Conservation (phyloP, 371 early-diverging fungal species). For the Mucor indicus region DNA sequence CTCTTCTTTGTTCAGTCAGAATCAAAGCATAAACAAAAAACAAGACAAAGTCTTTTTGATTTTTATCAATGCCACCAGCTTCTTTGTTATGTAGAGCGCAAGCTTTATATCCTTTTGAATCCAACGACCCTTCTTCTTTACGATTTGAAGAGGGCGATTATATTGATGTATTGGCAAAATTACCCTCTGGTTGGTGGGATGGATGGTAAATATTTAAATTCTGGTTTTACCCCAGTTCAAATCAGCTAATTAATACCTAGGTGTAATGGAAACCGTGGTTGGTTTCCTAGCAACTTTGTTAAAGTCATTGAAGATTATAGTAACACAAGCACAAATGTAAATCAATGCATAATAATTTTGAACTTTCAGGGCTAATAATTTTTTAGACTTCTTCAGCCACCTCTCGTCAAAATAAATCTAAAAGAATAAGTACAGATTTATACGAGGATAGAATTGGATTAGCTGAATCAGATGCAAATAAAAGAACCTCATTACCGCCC, state of each 20-base stretch:
- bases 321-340: too few relatives aligned
- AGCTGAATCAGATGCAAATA: neutral
- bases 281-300: slow-evolving; percentile 88
- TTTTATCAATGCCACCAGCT: slow-evolving; percentile 4
- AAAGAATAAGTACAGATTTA: too few relatives aligned
- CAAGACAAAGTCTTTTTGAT: too few relatives aligned
- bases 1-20: too few relatives aligned
- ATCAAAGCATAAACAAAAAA: too few relatives aligned
- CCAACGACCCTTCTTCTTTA: slow-evolving; percentile 62
- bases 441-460: slow-evolving; percentile 10
- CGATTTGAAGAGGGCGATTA: slow-evolving; percentile 75
- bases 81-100: slow-evolving; percentile 37
- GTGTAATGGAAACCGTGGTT: slow-evolving; percentile 67
- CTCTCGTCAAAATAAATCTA: too few relatives aligned
- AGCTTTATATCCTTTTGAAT: slow-evolving; percentile 81
- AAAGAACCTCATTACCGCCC: slow-evolving; percentile 25
- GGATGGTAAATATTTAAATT: slow-evolving; percentile 49
- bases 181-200: slow-evolving; percentile 95
- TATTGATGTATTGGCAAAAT: slow-evolving; percentile 77
- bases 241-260: slow-evolving; percentile 14
- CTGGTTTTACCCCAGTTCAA: too few relatives aligned
- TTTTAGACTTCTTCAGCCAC: too few relatives aligned
- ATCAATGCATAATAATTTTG: too few relatives aligned
- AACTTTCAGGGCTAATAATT: too few relatives aligned
- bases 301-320: slow-evolving; percentile 36